These are phyloP conservation scores for Candida neerlandica DNA, from an alignment of 1,139 yeast genomes.

Conservation along the genomic window DNA sequence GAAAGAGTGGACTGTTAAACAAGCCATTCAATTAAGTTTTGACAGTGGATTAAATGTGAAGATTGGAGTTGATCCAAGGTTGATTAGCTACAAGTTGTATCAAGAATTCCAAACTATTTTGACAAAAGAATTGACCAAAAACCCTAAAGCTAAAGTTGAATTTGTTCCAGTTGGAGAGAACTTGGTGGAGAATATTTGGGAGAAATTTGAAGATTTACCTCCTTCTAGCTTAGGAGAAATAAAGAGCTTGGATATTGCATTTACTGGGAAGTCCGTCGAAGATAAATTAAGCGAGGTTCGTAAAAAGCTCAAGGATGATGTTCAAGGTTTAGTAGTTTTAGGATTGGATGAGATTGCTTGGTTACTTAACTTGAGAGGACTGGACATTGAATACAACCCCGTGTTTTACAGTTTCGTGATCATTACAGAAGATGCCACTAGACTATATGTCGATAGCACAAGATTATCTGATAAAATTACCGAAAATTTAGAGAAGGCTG, in stretches of 20 bases:
- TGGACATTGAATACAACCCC: slow-evolving; percentile 79
- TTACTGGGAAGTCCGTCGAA: slow-evolving; percentile 49
- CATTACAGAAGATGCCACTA: slow-evolving; percentile 49
- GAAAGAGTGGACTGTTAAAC: slow-evolving; percentile 81
- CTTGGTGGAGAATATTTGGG: slow-evolving; percentile 80
- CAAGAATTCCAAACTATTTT: slow-evolving; percentile 30
- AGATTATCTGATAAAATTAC: slow-evolving; percentile 34
- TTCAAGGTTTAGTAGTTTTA: slow-evolving; percentile 56
- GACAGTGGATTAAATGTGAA: slow-evolving; percentile 45
- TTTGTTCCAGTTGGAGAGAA: slow-evolving; percentile 69
- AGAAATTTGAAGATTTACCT: slow-evolving; percentile 51
- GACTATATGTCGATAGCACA: slow-evolving; percentile 51
- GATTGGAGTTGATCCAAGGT: slow-evolving; percentile 61
- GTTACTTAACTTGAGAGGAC: slow-evolving; percentile 86
- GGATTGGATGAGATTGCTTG: slow-evolving; percentile 90
- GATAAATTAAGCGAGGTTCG: slow-evolving; percentile 51
- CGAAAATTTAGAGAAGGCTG: slow-evolving; percentile 36
- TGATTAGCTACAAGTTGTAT: slow-evolving; percentile 54
- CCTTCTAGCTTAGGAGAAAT: slow-evolving; percentile 39
- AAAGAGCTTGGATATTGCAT: slow-evolving; percentile 45
- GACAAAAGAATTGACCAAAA: slow-evolving; percentile 21
- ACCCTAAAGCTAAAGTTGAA: slow-evolving; percentile 49
- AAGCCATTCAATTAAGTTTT: slow-evolving; percentile 55
- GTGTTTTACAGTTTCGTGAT: slow-evolving; percentile 83
- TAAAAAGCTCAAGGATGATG: slow-evolving; percentile 43